phyloP scores from a whole-genome alignment of 305 asterid genomes.

The Fraxinus nigra region DNA sequence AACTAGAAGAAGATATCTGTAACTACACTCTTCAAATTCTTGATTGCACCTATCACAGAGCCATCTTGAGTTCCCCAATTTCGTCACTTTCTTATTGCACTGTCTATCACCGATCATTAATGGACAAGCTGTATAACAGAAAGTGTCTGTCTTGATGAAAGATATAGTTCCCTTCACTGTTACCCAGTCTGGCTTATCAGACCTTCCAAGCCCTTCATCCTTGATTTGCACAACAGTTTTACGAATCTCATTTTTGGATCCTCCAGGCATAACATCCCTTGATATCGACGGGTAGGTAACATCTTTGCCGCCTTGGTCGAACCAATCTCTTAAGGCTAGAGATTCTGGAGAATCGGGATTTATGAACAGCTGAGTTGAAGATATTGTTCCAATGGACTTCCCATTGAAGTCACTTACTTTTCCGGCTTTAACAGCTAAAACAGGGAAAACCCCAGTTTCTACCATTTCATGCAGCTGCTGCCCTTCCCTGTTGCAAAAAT shows the following conservation, averaged over 20 bases:
- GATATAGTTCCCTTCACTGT: conserved; percentile 76
- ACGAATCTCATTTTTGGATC: conserved; percentile 66
- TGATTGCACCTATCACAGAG: conserved; percentile 83
- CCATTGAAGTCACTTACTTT: conserved; percentile 88
- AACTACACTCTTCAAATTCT: conserved; percentile 84
- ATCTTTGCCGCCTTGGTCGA: conserved; percentile 70
- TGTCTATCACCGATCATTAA: conserved; percentile 87
- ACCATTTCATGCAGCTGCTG: conserved; percentile 64
- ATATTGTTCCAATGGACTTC: conserved; percentile 74
- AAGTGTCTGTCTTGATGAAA: conserved; percentile 77
- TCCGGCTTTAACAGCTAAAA: conserved; percentile 90
- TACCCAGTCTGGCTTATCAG: conserved; percentile 91
- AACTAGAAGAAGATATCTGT: conserved; percentile 82
- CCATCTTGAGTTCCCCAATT: conserved; percentile 74
- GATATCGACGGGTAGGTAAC: conserved; percentile 71
- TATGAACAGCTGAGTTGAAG: conserved; percentile 80
- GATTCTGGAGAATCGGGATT: conserved; percentile 79
- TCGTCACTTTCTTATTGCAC: conserved; percentile 81
- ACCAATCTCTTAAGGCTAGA: conserved; percentile 60
- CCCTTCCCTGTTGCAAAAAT: conserved; percentile 88
- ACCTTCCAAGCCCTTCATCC: conserved; percentile 91
- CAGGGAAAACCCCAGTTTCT: conserved; percentile 61
- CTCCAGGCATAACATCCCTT: conserved; percentile 58
- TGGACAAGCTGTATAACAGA: conserved; percentile 96
- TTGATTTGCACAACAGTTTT: conserved; percentile 72